Conservation (phyloP, 1,284 basidiomycete species). For the Chiua sp. region DNA sequence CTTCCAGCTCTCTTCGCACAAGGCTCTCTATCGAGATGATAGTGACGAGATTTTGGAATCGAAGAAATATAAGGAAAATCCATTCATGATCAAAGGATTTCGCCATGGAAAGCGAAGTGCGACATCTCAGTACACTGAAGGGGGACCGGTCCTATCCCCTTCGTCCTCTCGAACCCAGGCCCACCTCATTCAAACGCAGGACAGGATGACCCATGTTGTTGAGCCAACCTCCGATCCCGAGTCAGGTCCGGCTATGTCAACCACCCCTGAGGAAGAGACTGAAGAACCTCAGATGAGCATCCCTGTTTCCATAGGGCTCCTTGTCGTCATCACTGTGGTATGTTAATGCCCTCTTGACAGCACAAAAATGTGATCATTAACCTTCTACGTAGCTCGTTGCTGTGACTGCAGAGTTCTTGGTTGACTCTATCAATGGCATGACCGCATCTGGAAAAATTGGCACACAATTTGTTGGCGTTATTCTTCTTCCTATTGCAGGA, state of each 20-base stretch:
- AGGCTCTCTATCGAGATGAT: slow-evolving; percentile 68
- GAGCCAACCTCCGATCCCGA: slow-evolving; percentile 15
- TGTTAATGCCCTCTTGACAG: slow-evolving; percentile 21
- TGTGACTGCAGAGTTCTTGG: slow-evolving; percentile 83
- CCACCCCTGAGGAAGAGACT: slow-evolving; percentile 41
- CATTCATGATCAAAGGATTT: slow-evolving; percentile 29
- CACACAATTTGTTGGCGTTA: slow-evolving; percentile 84
- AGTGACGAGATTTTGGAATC: slow-evolving; percentile 36
- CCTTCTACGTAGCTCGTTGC: slow-evolving; percentile 54
- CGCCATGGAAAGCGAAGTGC: slow-evolving; percentile 12
- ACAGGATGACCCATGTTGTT: neutral
- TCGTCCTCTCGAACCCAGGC: slow-evolving; percentile 11
- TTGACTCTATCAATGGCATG: slow-evolving; percentile 76
- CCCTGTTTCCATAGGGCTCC: slow-evolving; percentile 54
- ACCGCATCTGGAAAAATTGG: slow-evolving; percentile 58
- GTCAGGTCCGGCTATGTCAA: neutral
- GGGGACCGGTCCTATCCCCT: slow-evolving; percentile 8
- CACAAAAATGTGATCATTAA: neutral
- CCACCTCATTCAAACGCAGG: neutral
- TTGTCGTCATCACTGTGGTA: slow-evolving; percentile 70
- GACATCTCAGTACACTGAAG: neutral
- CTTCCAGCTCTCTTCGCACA: slow-evolving; percentile 90
- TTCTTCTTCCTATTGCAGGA: slow-evolving; percentile 86
- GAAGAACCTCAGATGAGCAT: slow-evolving; percentile 68
- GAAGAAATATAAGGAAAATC: slow-evolving; percentile 34